Conservation (phyloP, 1,284 basidiomycete species). For the Kwoniella shivajii region DNA sequence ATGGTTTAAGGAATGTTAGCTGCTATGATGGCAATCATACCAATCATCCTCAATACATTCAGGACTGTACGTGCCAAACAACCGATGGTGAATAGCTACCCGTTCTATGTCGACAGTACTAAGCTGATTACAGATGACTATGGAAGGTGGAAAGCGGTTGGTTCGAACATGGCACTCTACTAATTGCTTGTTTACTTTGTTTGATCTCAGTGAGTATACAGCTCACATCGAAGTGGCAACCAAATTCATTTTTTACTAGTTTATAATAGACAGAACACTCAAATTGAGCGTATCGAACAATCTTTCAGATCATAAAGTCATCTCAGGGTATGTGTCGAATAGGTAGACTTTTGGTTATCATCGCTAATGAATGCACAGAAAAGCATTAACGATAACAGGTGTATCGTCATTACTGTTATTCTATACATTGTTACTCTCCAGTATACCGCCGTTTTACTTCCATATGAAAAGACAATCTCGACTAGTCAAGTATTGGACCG, state of each 20-base stretch:
- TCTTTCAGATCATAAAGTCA: constrained; percentile 11
- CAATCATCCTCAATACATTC: constrained; percentile 20
- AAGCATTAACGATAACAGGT: constrained; percentile 18
- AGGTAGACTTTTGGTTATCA: background rate
- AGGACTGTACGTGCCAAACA: constrained; percentile 16
- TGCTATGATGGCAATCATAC: constrained; percentile 25
- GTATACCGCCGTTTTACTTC: constrained; percentile 23
- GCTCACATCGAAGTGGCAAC: too few species aligned
- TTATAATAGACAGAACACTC: constrained; percentile 26
- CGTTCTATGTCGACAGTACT: background rate
- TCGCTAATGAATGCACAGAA: background rate
- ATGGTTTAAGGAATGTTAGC: constrained; percentile 12
- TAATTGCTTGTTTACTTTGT: constrained; percentile 12
- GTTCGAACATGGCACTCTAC: constrained; percentile 27
- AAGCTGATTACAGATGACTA: background rate
- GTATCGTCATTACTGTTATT: constrained; percentile 14
- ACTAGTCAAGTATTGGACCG: constrained; percentile 15
- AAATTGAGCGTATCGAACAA: constrained; percentile 10
- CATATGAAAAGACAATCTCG: constrained; percentile 22
- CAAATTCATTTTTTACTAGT: constrained; percentile 20
- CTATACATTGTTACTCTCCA: constrained; percentile 19
- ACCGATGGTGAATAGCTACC: constrained; percentile 8
- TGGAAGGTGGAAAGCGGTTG: constrained; percentile 19
- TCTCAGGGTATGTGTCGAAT: constrained; percentile 17
- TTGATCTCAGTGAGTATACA: constrained; percentile 20